Conservation (phyloP, 768 basidiomycete species). For the Leccinum rimulosum region DNA sequence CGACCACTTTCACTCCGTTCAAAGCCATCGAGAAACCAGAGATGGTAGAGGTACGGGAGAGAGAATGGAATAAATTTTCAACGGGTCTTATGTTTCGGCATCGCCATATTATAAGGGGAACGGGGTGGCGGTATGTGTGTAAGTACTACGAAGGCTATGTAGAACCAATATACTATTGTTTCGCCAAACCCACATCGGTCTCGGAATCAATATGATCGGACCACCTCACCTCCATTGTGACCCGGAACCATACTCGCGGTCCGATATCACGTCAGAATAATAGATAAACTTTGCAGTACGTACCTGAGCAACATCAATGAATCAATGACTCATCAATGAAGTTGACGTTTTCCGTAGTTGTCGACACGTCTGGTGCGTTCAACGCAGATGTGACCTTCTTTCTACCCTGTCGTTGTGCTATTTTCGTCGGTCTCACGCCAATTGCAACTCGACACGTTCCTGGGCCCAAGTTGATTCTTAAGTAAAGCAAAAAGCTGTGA, state of each 20-base stretch:
- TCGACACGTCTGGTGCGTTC: not conserved
- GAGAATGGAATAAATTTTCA: not conserved
- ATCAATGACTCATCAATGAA: not conserved
- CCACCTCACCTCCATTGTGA: not conserved
- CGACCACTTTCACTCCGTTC: conserved; percentile 48
- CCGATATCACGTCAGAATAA: not conserved
- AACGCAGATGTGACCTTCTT: not conserved
- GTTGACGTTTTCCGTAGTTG: not conserved
- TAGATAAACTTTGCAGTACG: not conserved
- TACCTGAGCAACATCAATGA: no score
- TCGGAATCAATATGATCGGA: not conserved
- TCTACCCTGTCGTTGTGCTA: not conserved
- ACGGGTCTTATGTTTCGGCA: conserved; percentile 12
- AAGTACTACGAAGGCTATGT: not conserved
- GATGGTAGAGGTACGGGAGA: not conserved
- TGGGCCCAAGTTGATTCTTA: no score
- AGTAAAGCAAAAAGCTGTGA: not conserved
- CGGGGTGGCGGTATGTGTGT: not conserved
- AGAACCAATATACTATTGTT: not conserved
- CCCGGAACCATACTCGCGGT: not conserved
- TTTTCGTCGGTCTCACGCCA: not conserved
- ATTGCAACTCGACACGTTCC: not conserved
- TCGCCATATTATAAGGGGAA: not conserved
- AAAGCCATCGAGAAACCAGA: conserved; percentile 40
- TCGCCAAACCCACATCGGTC: not conserved